Base-by-base conservation (phyloP, 192 early-diverging fungal species). In the Umbelopsis isabellina region DNA sequence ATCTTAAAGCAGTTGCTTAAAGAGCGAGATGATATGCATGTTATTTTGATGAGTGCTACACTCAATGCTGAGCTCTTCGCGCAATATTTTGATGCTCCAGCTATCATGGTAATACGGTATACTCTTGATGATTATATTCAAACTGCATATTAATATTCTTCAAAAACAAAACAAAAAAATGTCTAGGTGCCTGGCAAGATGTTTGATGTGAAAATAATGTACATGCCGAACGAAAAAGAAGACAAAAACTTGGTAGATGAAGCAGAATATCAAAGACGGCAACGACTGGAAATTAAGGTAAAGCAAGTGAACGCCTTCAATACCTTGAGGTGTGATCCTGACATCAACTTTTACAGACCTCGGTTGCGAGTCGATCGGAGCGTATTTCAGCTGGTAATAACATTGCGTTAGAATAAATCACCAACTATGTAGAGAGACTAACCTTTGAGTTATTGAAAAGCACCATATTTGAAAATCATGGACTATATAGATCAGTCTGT, bases 1-100 rank as follows among this genome's bases (percentile, higher is more conserved):
- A 82, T 97, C 41, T 78, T 95, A 21, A 83, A 88, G 10, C 80
- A 87, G 52, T 79, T 92, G 25, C 30, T 94, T 11, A 69, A 75
- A 4, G 66, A 58, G 18, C 81, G 89, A 15, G 81, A 83, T 22
- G 86, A 92, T 64, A 71, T 97, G 11, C 82, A 85, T 37, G 79
- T 97, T 11, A 89, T 97, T 30, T 83, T 97, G 69, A 97, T 97
- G 96, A 94, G 92, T 55, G 96, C 96, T 47, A 96, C 94, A 0
- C 88, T 92, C 68, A 93, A 96, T 75, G 88, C 91, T 66, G 82
- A 89, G 18, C 75, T 89, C 33, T 96, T 96, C 75, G 84, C 88
- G 0, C 68, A 72, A 5, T 97, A 96, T 72, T 97, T 97, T 77
- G 88, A 87, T 23, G 68, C 89, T 7, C 78, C 78, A 21, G 51